A percentile compares a stretch with the other conserved stretches of the same genome.
Evolutionary conservation across 768 basidiomycete species (phyloP).

Genomic region (Asterophora lycoperdoides): DNA sequence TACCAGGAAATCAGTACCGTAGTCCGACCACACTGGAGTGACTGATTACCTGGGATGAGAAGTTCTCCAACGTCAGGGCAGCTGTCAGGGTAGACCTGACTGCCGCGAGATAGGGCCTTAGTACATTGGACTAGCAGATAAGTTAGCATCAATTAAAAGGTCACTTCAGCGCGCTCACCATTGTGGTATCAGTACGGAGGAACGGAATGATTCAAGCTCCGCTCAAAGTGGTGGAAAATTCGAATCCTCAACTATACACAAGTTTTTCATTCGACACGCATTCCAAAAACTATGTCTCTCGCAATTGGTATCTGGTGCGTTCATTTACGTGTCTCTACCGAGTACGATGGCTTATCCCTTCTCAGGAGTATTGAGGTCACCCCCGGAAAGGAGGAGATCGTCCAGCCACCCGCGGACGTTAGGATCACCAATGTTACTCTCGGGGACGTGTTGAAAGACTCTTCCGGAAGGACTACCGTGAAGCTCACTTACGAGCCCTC

Average conservation of each 20-base stretch:
- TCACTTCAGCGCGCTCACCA: conserved; percentile 40
- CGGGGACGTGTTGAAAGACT: conserved; percentile 65
- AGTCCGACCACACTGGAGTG: not conserved
- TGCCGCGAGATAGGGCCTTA: conserved; percentile 93
- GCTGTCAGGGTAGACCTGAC: conserved; percentile 97
- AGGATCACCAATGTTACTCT: conserved; percentile 81
- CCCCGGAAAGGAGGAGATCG: conserved; percentile 51
- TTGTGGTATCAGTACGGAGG: conserved; percentile 24
- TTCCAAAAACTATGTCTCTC: conserved; percentile 42
- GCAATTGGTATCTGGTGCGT: conserved; percentile 67
- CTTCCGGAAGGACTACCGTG: conserved; percentile 55
- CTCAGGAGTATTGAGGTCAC: conserved; percentile 58
- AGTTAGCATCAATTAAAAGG: conserved; percentile 2
- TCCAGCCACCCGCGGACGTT: conserved; percentile 64
- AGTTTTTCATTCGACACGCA: conserved; percentile 16
- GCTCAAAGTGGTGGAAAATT: conserved; percentile 36
- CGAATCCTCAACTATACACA: not conserved
- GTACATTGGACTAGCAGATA: conserved; percentile 75
- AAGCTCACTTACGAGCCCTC: conserved; percentile 57
- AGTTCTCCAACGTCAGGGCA: conserved; percentile 94
- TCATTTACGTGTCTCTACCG: conserved; percentile 22
- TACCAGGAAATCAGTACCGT: conserved; percentile 29
- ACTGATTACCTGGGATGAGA: conserved; percentile 81
- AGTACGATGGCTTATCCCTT: conserved; percentile 4
- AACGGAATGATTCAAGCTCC: not conserved